Evolutionary conservation across 23 red algal genomes (phyloP), one percentile per base, ranked within the genome.

Genomic region (Pyropia yezoensis): DNA sequence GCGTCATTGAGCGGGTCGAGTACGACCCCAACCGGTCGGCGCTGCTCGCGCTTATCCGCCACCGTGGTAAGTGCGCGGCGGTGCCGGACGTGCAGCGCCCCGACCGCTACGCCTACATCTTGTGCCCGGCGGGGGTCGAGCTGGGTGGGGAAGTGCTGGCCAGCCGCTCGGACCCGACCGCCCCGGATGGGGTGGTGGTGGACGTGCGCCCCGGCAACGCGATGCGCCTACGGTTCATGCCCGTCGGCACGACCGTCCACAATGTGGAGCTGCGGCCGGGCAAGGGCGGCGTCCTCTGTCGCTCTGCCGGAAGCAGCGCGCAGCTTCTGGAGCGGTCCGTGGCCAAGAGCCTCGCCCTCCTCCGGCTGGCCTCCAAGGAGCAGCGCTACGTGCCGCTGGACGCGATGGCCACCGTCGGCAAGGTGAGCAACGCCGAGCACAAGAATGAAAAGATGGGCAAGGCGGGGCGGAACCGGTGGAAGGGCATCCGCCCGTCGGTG

Each of bases 371-470:
- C 50, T 91, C 86, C 63, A 89, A 86, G 54, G 94, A 98, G 57
- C 69, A 86, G 34, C 59, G 94, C 54, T 76, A 91, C 26, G 75
- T 98, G 12, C 61, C 67, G 27, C 63, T 87, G 16, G 66, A 90
- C 26, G 91, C 86, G 20, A 98, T 98, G 94, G 94, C 70, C 5
- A 82, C 94, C 7, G 77, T 98, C 14, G 94, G 94, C 27, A 67
- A 85, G 49, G 85, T 98, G 47, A 82, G 74, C 62, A 98, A 98
- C 69, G 80, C 85, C 25, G 87, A 98, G 74, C 94, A 98, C 59
- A 80, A 87, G 62, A 98, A 89, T 69, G 72, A 91, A 54, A 90
- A 69, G 54, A 72, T 82, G 50, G 94, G 94, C 32, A 98, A 91
- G 78, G 94, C 94, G 3, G 94, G 94, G 30, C 85, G 85, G 12